These are phyloP conservation scores for Curvularia eragrostidis DNA, from an alignment of 2,329 filamentous ascomycete species.

Conservation along the genomic window DNA sequence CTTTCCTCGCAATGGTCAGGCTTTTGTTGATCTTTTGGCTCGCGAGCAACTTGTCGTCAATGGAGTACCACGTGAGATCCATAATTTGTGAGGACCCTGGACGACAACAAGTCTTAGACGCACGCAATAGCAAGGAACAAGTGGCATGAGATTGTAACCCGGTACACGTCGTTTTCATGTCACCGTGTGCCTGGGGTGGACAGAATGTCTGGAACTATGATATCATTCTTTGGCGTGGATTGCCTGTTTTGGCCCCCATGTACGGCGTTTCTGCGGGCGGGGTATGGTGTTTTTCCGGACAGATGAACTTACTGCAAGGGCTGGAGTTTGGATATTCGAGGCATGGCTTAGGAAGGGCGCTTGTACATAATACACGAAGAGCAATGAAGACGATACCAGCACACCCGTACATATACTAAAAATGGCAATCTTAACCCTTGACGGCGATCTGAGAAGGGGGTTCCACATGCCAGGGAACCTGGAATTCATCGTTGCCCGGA, in stretches of 20 bases:
- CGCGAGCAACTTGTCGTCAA: constrained; percentile 27
- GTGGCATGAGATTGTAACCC: not conserved
- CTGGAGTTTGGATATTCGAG: not conserved
- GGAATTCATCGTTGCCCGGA: constrained; percentile 41
- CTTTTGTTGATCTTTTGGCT: constrained; percentile 28
- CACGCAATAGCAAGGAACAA: not conserved
- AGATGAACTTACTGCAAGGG: constrained; percentile 4
- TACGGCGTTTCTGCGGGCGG: constrained; percentile 19
- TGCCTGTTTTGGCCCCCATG: constrained; percentile 11
- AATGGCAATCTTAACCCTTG: constrained; percentile 10
- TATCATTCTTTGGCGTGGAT: constrained; percentile 24
- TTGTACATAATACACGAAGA: constrained; percentile 10
- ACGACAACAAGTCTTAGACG: not conserved
- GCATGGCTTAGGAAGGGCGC: constrained; percentile 1
- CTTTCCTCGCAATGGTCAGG: constrained; percentile 17
- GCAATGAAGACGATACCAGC: constrained; percentile 3
- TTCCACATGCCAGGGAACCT: constrained; percentile 19
- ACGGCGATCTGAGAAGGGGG: constrained; percentile 14
- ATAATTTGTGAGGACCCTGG: constrained; percentile 9
- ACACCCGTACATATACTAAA: constrained; percentile 5
- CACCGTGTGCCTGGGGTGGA: not conserved
- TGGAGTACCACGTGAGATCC: constrained; percentile 29
- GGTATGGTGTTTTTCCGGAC: constrained; percentile 7
- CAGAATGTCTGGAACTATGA: constrained; percentile 16
- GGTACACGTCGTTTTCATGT: not conserved